Evolutionary conservation across 192 early-diverging fungal species (phyloP).

Genomic region (Anaeromyces robustus): DNA sequence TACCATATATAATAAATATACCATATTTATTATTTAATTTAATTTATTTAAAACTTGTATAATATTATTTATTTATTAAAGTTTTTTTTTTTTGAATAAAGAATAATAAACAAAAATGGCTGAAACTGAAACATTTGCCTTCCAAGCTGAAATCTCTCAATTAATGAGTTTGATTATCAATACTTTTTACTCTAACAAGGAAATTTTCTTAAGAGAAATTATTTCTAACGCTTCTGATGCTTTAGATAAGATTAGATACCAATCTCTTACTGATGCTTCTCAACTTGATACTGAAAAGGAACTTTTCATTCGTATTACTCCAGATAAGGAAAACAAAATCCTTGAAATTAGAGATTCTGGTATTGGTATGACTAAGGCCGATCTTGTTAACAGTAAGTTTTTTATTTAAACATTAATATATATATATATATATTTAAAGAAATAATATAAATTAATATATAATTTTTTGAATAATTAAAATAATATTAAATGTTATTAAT

Average conservation of each 20-base stretch:
- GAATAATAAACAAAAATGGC: slow-evolving; percentile 1
- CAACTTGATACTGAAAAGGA: slow-evolving; percentile 87
- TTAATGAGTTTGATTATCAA: slow-evolving; percentile 99
- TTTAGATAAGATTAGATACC: slow-evolving; percentile 97
- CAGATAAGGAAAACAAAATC: slow-evolving; percentile 74
- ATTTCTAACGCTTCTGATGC: slow-evolving; percentile 93
- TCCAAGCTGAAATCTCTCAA: slow-evolving; percentile 99
- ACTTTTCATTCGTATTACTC: slow-evolving; percentile 84
- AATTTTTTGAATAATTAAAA: no score
- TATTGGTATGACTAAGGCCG: slow-evolving; percentile 92
- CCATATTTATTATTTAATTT: not conserved
- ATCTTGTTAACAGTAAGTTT: slow-evolving; percentile 59
- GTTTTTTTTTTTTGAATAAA: not conserved
- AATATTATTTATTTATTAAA: not conserved
- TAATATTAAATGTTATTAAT: no score
- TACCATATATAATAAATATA: not conserved
- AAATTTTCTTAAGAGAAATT: slow-evolving; percentile 96
- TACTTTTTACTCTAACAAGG: slow-evolving; percentile 97
- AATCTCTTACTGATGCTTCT: slow-evolving; percentile 79
- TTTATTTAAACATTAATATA: not conserved
- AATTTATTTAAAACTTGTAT: not conserved
- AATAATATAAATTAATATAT: no score
- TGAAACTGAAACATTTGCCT: slow-evolving; percentile 63
- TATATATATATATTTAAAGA: no score
- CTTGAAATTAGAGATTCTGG: slow-evolving; percentile 78